A percentile compares a stretch with the other conserved stretches of the same genome.
Conservation (phyloP, 1,139 yeast species). For the Chernovozyma sophiae-reginae region DNA sequence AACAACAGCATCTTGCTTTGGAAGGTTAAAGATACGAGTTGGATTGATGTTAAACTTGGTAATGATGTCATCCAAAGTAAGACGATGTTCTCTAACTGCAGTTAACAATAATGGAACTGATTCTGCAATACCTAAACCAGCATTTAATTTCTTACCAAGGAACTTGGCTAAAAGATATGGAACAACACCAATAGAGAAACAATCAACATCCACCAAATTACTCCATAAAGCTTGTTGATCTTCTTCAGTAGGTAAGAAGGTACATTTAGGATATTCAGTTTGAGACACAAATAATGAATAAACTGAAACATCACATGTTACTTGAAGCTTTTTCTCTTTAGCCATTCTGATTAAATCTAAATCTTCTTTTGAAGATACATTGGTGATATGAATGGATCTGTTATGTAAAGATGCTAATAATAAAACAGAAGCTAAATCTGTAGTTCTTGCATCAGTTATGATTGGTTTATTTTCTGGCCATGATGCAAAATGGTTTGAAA, state of each 20-base stretch:
- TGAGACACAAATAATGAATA: conserved; percentile 74
- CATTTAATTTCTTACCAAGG: conserved; percentile 52
- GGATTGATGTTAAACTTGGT: conserved; percentile 80
- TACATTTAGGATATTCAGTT: conserved; percentile 66
- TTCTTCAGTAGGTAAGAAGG: conserved; percentile 71
- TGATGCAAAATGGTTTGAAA: conserved; percentile 71
- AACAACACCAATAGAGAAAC: conserved; percentile 79
- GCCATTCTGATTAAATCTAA: conserved; percentile 81
- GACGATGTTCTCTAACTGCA: conserved; percentile 71
- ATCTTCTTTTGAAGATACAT: conserved; percentile 78
- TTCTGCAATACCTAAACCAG: conserved; percentile 78
- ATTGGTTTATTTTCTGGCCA: conserved; percentile 89
- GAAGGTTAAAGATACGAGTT: conserved; percentile 73
- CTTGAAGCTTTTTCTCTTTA: conserved; percentile 73
- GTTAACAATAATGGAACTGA: conserved; percentile 77
- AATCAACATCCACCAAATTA: conserved; percentile 67
- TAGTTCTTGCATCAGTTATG: conserved; percentile 86
- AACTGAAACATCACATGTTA: conserved; percentile 88
- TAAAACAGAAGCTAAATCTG: conserved; percentile 87
- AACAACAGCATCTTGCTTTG: conserved; percentile 72
- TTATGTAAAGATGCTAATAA: conserved; percentile 85
- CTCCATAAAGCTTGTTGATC: conserved; percentile 86
- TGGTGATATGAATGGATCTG: conserved; percentile 85
- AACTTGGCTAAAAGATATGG: conserved; percentile 73
- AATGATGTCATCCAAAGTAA: conserved; percentile 71